Evolutionary conservation across 129 eudicot genomes (phyloP), one percentile per base, ranked within the genome.

Genomic region (Apium graveolens): DNA sequence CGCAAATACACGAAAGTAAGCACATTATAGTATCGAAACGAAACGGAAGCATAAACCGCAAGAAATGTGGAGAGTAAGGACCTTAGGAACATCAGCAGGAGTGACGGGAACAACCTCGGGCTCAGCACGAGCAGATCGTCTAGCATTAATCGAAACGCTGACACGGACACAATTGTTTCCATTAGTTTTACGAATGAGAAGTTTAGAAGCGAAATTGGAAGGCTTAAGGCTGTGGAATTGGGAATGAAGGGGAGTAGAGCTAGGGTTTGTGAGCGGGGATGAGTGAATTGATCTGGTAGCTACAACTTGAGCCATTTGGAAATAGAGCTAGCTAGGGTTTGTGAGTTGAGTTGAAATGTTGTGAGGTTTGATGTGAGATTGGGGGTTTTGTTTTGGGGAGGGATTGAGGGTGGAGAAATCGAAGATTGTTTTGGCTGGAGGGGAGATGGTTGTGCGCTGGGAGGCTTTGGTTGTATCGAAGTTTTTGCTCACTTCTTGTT

Each of bases 61-160:
- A 44, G 48, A 44, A 44, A 44, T 13, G 45, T 43, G 7, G 5
- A 44, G 49, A 75, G 49, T 4, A 24, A 24, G 5, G 32, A 92
- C 97, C 97, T 92, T 86, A 3, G 86, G 86, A 13, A 79, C 79
- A 69, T 91, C 96, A 74, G 88, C 86, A 17, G 97, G 93, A 31
- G 97, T 76, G 43, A 94, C 88, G 5, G 98, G 96, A 51, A 91
- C 35, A 62, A 91, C 88, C 45, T 86, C 53, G 2, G 89, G 44
- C 78, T 83, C 86, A 45, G 85, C 91, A 41, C 89, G 80, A 8
- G 84, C 69, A 74, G 88, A 82, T 83, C 89, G 87, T 69, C 49
- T 78, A 7, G 91, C 96, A 78, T 78, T 53, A 82, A 88, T 74
- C 70, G 82, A 75, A 27, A 41, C 20, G 76, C 73, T 77, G 31